Evolutionary conservation across 2,329 filamentous ascomycete genomes (phyloP).

Genomic region (Aureobasidium sp.): DNA sequence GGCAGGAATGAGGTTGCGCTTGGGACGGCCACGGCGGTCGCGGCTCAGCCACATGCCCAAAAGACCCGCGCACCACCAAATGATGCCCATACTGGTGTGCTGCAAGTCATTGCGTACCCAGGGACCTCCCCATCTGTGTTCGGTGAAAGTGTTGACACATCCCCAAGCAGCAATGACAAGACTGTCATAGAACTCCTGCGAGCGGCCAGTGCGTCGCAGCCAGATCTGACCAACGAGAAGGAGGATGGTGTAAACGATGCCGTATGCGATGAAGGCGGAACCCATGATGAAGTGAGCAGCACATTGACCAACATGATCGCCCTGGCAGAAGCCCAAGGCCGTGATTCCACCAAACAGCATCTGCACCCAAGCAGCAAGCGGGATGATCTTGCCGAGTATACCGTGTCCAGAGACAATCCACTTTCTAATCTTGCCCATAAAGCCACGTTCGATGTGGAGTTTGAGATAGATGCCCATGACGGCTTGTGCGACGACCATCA

Average conservation of each 20-base stretch:
- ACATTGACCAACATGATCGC: slow-evolving; percentile 86
- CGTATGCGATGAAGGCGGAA: slow-evolving; percentile 89
- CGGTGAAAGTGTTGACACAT: slow-evolving; percentile 95
- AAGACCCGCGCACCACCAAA: slow-evolving; percentile 95
- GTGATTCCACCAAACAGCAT: slow-evolving; percentile 96
- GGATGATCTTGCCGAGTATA: slow-evolving; percentile 78
- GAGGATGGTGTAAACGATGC: slow-evolving; percentile 75
- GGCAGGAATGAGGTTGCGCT: slow-evolving; percentile 86
- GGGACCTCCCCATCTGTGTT: slow-evolving; percentile 81
- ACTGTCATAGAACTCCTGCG: slow-evolving; percentile 96
- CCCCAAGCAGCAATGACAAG: slow-evolving; percentile 89
- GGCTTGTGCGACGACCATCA: slow-evolving; percentile 69
- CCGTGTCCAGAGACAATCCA: slow-evolving; percentile 67
- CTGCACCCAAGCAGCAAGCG: slow-evolving; percentile 80
- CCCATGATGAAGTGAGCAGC: slow-evolving; percentile 98
- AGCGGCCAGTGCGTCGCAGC: slow-evolving; percentile 72
- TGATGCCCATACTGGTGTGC: slow-evolving; percentile 98
- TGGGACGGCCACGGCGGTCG: slow-evolving; percentile 72
- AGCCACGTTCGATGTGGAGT: slow-evolving; percentile 76
- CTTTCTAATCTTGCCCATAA: slow-evolving; percentile 69
- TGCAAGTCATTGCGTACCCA: slow-evolving; percentile 96
- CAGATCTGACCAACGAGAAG: slow-evolving; percentile 83
- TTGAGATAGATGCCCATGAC: slow-evolving; percentile 78
- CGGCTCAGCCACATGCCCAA: slow-evolving; percentile 87
- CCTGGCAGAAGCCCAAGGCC: slow-evolving; percentile 78